These are phyloP conservation scores for Colletotrichum orbiculare DNA, from an alignment of 2,329 filamentous ascomycete genomes.

Conservation along the genomic window DNA sequence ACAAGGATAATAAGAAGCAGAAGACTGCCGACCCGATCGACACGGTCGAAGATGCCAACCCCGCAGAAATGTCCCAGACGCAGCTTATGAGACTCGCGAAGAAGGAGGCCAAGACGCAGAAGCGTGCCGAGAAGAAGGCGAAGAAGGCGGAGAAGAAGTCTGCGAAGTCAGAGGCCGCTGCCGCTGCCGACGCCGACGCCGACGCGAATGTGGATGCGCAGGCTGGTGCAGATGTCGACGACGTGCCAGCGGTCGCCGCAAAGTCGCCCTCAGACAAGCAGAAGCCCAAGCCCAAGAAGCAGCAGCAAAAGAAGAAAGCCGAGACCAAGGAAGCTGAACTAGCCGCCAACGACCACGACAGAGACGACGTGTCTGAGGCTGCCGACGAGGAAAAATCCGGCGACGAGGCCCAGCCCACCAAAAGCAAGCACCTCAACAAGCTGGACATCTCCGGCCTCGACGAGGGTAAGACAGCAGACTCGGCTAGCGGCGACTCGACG, in stretches of 20 bases:
- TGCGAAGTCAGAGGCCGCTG: constrained; percentile 39
- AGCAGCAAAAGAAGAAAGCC: constrained; percentile 44
- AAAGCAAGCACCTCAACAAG: constrained; percentile 37
- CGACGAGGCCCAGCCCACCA: constrained; percentile 37
- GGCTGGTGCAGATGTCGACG: constrained; percentile 60
- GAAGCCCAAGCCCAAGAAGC: constrained; percentile 49
- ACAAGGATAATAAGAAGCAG: constrained; percentile 64
- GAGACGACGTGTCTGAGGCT: constrained; percentile 35
- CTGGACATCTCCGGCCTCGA: constrained; percentile 43
- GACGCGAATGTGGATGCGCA: background rate
- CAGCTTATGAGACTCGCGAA: constrained; percentile 37
- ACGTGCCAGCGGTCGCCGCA: constrained; percentile 59
- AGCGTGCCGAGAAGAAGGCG: constrained; percentile 62
- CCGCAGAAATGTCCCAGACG: constrained; percentile 37
- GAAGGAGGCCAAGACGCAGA: constrained; percentile 46
- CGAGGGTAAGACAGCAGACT: constrained; percentile 54
- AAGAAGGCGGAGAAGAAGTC: constrained; percentile 42
- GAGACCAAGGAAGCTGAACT: constrained; percentile 38
- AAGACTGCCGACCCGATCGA: constrained; percentile 48
- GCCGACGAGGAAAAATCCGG: constrained; percentile 25
- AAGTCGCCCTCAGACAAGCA: constrained; percentile 57
- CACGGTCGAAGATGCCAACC: constrained; percentile 35
- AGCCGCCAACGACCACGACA: constrained; percentile 29
- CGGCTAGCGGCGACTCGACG: constrained; percentile 49
- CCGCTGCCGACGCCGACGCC: background rate